Evolutionary conservation across 1,284 basidiomycete genomes (phyloP).

Genomic region (Cutaneotrichosporon mucoides): DNA sequence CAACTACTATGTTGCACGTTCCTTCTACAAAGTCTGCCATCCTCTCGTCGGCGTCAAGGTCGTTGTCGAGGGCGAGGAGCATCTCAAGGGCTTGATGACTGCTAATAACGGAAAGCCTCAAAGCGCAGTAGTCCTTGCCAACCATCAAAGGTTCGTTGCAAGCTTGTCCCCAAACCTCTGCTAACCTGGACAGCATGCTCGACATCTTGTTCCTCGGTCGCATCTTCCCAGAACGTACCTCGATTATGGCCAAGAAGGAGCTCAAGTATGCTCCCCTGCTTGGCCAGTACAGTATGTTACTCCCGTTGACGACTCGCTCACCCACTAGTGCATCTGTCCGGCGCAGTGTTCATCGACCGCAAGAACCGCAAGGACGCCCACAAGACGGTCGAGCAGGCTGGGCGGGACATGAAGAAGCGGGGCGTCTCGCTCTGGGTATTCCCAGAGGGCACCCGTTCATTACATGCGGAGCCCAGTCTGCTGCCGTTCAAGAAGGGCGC

Average conservation of each 20-base stretch:
- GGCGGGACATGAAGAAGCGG: constrained; percentile 71
- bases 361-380: constrained; percentile 72
- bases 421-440: constrained; percentile 78
- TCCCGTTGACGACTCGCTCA: background rate
- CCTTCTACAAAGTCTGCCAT: constrained; percentile 71
- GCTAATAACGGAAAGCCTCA: constrained; percentile 53
- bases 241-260: constrained; percentile 93
- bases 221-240: constrained; percentile 74
- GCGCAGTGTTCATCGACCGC: constrained; percentile 91
- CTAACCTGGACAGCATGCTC: constrained; percentile 58
- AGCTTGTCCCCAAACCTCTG: background rate
- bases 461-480: constrained; percentile 62
- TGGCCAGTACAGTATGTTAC: constrained; percentile 68
- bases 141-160: constrained; percentile 69
- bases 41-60: constrained; percentile 67
- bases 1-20: constrained; percentile 77
- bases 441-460: constrained; percentile 85
- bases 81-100: constrained; percentile 56
- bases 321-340: constrained; percentile 66
- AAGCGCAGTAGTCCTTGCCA: constrained; percentile 67
- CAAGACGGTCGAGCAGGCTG: constrained; percentile 70
- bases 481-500: constrained; percentile 97
- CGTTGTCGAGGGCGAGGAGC: constrained; percentile 79
- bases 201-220: constrained; percentile 81
- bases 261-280: constrained; percentile 78